phyloP scores from a whole-genome alignment of 2,329 filamentous ascomycete species.

The Phaeoacremonium minimum region DNA sequence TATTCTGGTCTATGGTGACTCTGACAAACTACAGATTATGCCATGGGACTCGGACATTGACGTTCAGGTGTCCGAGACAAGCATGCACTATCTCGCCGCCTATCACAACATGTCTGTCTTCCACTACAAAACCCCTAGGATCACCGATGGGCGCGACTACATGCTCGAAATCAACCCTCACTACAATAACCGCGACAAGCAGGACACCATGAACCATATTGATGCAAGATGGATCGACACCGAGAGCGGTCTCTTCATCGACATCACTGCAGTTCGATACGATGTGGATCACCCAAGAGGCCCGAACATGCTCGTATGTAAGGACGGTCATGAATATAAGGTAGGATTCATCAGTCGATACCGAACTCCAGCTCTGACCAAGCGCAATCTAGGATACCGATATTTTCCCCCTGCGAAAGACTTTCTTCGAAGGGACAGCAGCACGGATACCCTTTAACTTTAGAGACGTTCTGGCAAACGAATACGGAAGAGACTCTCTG shows the following conservation, averaged over 20 bases:
- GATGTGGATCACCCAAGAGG: conserved; percentile 36
- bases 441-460: conserved; percentile 64
- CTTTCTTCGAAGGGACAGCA: conserved; percentile 61
- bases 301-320: conserved; percentile 42
- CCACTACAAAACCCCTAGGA: conserved; percentile 33
- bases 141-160: conserved; percentile 35
- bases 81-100: conserved; percentile 61
- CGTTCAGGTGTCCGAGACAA: conserved; percentile 65
- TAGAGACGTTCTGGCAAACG: conserved; percentile 51
- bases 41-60: conserved; percentile 78
- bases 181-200: conserved; percentile 28
- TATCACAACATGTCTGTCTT: conserved; percentile 59
- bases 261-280: conserved; percentile 47
- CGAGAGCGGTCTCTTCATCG: conserved; percentile 41
- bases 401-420: conserved; percentile 66
- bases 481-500: conserved; percentile 51
- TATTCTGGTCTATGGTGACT: conserved; percentile 1
- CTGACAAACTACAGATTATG: conserved; percentile 53
- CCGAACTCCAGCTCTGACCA: not conserved
- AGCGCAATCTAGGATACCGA: conserved; percentile 39
- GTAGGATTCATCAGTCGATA: conserved; percentile 24
- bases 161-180: conserved; percentile 45
- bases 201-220: conserved; percentile 35
- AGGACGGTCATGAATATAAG: conserved; percentile 45
- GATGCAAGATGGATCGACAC: conserved; percentile 47